Base-by-base conservation (phyloP, 148 eudicot species). In the Dysphania ambrosioides region DNA sequence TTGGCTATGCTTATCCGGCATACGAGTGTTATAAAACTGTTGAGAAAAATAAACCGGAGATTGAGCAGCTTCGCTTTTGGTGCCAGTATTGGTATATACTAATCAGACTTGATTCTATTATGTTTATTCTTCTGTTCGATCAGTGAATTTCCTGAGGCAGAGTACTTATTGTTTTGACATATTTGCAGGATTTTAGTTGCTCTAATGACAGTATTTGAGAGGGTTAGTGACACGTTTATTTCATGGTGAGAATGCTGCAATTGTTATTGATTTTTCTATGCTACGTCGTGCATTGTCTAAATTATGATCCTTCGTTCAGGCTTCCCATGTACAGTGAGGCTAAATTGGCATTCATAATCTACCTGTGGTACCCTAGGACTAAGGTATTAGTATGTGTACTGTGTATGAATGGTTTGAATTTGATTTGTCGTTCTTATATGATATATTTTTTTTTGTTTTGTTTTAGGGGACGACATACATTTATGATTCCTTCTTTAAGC, bases 261-360 rank as follows among this genome's bases (percentile, higher is more conserved):
- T 51, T n/a, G 56, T 61, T 19, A 6, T 61, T 35, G n/a, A 32
- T 41, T 13, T n/a, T 31, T 26, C 26, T 66, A 24, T 49, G 35
- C 42, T 60, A 21, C 73, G 67, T 71, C 13, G 47, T 36, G 26
- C 11, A 31, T 55, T 57, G 61, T 53, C 38, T 71, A 51, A 64
- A 35, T 71, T 69, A 44, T 27, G 36, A 71, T 65, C 47, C 23
- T 47, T 23, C 35, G 49, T 78, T 26, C 70, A 95, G 99, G 99
- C 77, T 95, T 72, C 99, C 99, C 15, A 88, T 95, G 97, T 95
- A 95, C 78, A 82, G 92, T 76, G 99, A 95, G 90, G 97, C 97
- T 59, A 95, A 95, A 81, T 74, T 95, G 90, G 93, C 92, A 27
- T 92, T 92, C 86, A 83, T 82, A 60, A 82, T 95, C 79, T 95